Evolutionary conservation across 169 alveolate species (phyloP).

Genomic region (Blepharisma undulans): DNA sequence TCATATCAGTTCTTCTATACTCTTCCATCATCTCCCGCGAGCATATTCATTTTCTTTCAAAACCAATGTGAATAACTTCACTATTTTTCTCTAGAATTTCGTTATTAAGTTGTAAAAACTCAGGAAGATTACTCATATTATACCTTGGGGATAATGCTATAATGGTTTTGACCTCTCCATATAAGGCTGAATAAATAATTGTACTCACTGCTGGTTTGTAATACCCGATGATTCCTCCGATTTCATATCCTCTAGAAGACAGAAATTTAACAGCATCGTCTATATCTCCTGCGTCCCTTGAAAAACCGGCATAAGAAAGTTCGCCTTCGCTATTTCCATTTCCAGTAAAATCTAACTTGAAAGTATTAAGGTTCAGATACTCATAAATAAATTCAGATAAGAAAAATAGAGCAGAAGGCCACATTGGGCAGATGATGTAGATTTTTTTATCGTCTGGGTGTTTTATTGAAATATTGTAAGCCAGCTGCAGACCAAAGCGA

Average conservation of each 20-base stretch:
- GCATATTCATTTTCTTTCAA: neutral
- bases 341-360: slow-evolving; percentile 19
- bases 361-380: neutral
- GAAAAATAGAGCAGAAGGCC: no score
- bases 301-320: neutral
- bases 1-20: neutral
- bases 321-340: slow-evolving; percentile 35
- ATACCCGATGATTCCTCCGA: slow-evolving; percentile 1
- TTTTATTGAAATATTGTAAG: no score
- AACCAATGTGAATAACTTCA: neutral
- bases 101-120: neutral
- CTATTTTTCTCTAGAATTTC: neutral
- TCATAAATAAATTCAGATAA: neutral
- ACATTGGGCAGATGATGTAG: no score
- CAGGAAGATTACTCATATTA: neutral
- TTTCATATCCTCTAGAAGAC: neutral
- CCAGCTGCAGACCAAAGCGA: no score
- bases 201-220: neutral
- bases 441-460: no score
- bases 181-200: slow-evolving; percentile 9
- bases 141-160: neutral
- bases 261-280: neutral
- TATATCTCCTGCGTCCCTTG: neutral
- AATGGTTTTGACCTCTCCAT: neutral
- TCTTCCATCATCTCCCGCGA: neutral